Percentiles rank a stretch among this genome's conserved stretches.
Conservation (phyloP, 2,329 filamentous ascomycete species). For the Diaporthe sp. region DNA sequence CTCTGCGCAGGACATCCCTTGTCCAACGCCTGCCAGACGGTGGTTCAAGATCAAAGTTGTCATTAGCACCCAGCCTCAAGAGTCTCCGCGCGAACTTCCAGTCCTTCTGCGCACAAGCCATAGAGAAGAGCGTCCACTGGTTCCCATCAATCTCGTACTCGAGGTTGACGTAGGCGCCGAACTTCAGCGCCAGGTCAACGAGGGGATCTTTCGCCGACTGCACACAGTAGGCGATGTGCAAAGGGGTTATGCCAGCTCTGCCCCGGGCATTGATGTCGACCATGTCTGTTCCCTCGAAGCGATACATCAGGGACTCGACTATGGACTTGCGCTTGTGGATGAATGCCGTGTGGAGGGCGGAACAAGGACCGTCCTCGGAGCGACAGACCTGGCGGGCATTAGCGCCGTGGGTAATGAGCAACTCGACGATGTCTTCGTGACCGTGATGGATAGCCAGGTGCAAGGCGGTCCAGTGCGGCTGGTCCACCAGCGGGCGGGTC, state of each 20-base stretch:
- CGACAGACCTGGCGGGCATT: not conserved
- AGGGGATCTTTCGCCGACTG: not conserved
- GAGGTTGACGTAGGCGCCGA: constrained; percentile 9
- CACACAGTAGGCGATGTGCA: constrained; percentile 6
- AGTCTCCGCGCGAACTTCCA: not conserved
- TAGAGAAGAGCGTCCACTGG: not conserved
- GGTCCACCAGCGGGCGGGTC: not conserved
- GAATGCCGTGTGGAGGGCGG: constrained; percentile 1
- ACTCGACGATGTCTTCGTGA: not conserved
- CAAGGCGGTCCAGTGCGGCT: not conserved
- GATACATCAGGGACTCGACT: not conserved
- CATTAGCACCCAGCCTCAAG: not conserved
- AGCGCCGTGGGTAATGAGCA: not conserved
- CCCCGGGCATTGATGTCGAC: not conserved
- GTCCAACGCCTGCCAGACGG: not conserved
- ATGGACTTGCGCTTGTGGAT: not conserved
- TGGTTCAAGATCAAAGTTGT: not conserved
- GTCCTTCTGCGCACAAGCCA: not conserved
- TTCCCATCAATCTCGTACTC: not conserved
- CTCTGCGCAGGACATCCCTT: not conserved
- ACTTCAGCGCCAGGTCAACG: not conserved
- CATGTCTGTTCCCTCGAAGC: not conserved
- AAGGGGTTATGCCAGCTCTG: not conserved
- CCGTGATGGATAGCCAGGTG: not conserved
- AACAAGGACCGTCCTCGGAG: not conserved